These are phyloP conservation scores for Coccinonectria pachysandricola DNA, from an alignment of 2,329 filamentous ascomycete genomes.

Conservation along the genomic window DNA sequence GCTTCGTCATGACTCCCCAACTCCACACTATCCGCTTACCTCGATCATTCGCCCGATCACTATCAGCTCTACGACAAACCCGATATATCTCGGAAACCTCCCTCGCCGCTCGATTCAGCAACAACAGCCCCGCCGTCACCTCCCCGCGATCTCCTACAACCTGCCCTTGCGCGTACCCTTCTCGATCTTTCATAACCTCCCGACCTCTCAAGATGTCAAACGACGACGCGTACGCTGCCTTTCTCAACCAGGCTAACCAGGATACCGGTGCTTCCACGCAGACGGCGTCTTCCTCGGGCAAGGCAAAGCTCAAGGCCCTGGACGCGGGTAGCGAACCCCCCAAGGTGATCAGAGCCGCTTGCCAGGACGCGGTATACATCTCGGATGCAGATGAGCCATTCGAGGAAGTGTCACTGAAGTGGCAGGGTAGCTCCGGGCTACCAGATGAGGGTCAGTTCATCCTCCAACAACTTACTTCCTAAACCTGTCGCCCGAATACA, in stretches of 20 bases:
- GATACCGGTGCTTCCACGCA: constrained; percentile 39
- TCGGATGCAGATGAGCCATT: constrained; percentile 85
- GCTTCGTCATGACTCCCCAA: constrained; percentile 11
- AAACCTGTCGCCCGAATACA: too few species aligned
- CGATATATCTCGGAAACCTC: too few species aligned
- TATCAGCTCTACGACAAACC: constrained; percentile 2
- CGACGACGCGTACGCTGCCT: constrained; percentile 74
- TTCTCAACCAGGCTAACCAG: constrained; percentile 78
- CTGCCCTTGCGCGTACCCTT: constrained; percentile 1
- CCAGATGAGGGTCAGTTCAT: constrained; percentile 51
- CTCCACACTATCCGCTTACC: constrained; percentile 4
- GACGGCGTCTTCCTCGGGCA: constrained; percentile 8
- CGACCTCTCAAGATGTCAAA: constrained; percentile 47
- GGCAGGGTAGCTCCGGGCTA: constrained; percentile 39
- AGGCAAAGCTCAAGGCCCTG: constrained; percentile 37
- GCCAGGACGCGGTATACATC: constrained; percentile 52
- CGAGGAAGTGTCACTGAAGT: constrained; percentile 61
- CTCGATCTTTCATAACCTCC: constrained; percentile 13
- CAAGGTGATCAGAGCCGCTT: constrained; percentile 38
- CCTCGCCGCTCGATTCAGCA: too few species aligned
- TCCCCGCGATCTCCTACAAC: constrained; percentile 2
- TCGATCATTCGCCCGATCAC: constrained; percentile 2
- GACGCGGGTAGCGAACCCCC: constrained; percentile 52
- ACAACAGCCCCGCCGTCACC: not conserved
- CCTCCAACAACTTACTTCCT: too few species aligned